Percentiles rank a stretch among this genome's conserved stretches.
phyloP scores from a whole-genome alignment of 148 eudicot genomes.

The Suaeda aralocaspica region DNA sequence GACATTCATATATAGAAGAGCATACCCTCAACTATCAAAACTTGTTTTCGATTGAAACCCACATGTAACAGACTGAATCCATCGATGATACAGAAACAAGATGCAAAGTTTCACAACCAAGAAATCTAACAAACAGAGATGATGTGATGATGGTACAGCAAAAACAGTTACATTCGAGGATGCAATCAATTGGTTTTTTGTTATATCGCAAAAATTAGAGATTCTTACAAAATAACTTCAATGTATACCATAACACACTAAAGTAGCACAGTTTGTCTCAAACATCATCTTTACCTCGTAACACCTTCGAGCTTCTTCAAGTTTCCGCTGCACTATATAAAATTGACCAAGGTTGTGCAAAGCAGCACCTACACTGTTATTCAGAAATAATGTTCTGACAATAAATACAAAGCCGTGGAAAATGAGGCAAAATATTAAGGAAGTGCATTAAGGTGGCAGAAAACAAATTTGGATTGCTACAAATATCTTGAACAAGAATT shows the following conservation, averaged over 20 bases:
- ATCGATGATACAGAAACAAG: neutral
- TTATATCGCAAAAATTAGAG: too few species aligned
- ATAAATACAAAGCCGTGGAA: neutral
- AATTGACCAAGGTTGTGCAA: conserved; percentile 94
- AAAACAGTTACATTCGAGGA: neutral
- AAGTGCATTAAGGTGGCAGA: too few species aligned
- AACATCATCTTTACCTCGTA: conserved; percentile 58
- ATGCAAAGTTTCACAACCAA: neutral
- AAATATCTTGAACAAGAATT: too few species aligned
- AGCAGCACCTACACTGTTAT: conserved; percentile 81
- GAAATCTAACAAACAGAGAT: neutral
- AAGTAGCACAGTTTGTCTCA: neutral
- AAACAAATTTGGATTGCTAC: too few species aligned
- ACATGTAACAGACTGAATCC: neutral
- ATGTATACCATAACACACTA: neutral
- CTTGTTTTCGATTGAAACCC: neutral
- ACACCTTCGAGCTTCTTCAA: conserved; percentile 65
- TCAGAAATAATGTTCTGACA: neutral
- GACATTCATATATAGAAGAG: neutral
- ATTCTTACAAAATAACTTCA: neutral
- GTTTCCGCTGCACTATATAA: conserved; percentile 60
- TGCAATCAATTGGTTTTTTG: neutral
- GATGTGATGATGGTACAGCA: neutral
- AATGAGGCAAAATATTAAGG: neutral
- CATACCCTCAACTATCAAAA: neutral